Base-by-base conservation (phyloP, 129 eudicot species). In the Flaveria bidentis region DNA sequence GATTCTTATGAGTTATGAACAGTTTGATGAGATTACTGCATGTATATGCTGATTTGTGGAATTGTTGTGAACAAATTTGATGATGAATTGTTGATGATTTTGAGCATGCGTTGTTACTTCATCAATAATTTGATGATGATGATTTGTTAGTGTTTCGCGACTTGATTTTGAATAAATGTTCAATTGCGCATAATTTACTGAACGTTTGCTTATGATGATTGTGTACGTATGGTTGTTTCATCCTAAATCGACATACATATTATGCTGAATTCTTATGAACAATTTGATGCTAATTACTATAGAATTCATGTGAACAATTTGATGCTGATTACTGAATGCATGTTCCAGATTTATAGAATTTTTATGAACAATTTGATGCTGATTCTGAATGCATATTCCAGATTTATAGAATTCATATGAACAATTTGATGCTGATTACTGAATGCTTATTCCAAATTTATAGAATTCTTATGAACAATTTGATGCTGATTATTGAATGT, bases 121-220 rank as follows among this genome's bases (percentile, higher is more conserved):
- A 30, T 30, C 5, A 30, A 30, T 30, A 30, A 28, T 28, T 0
- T 30, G 36, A 30, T 28, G 33, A 28, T 30, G 36, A 30, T 30
- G 36, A 30, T 4, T 30, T 30, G 36, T 30, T 16, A 80, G 90
- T 86, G 66, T 78, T 81, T 81, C 56, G 42, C 17, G 23, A 55
- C 14, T 45, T 28, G 6, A 6, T 75, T 20, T 18, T 15, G 46
- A 16, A 15, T 42, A n/a, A 44, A 18, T 28, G 9, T 28, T 22
- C 58, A n/a, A 16, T 52, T 52, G 6, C 58, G 58, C 22, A 2
- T 50, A 14, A 50, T 50, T 50, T 50, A 14, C 18, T 16, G 58
- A 16, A 52, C 16, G 1, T 52, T 52, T 16, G 58, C 10, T 52
- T 52, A 16, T 16, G 11, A 52, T 52, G 55, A 50, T 50, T 14